A percentile compares a stretch with the other conserved stretches of the same genome.
phyloP scores from a whole-genome alignment of 192 early-diverging fungal species.

The Diversispora epigaea region DNA sequence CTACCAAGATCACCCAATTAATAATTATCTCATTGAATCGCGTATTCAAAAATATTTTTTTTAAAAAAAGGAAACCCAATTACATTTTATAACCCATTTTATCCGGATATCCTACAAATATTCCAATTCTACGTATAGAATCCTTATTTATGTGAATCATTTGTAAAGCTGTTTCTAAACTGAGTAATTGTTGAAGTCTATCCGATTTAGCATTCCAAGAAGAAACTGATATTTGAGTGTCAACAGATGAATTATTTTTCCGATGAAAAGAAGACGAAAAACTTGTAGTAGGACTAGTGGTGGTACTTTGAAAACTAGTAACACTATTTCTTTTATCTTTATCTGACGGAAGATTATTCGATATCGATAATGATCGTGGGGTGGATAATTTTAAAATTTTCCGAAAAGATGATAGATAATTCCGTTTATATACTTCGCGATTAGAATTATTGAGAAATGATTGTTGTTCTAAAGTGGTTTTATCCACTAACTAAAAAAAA shows the following conservation, averaged over 20 bases:
- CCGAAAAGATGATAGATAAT: slow-evolving; percentile 55
- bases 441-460: slow-evolving; percentile 37
- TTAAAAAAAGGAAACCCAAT: slow-evolving; percentile 27
- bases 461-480: slow-evolving; percentile 13
- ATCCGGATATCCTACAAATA: slow-evolving; percentile 65
- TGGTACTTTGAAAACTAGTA: slow-evolving; percentile 3
- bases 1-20: slow-evolving; percentile 39
- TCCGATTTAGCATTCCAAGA: slow-evolving; percentile 45
- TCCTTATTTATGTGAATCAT: slow-evolving; percentile 91
- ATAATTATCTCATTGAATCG: too few species aligned
- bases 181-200: slow-evolving; percentile 62
- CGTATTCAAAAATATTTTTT: slow-evolving; percentile 7
- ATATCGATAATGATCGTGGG: slow-evolving; percentile 17
- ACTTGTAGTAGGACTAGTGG: slow-evolving; percentile 6
- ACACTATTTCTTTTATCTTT: slow-evolving; percentile 24
- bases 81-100: slow-evolving; percentile 59
- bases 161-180: slow-evolving; percentile 80
- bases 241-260: slow-evolving; percentile 34
- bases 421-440: slow-evolving; percentile 46
- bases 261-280: slow-evolving; percentile 15
- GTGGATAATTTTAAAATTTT: slow-evolving; percentile 50
- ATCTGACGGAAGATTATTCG: slow-evolving; percentile 15
- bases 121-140: slow-evolving; percentile 56
- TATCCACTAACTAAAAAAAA: slow-evolving; percentile 12
- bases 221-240: slow-evolving; percentile 29